These are phyloP conservation scores for Aegilops umbellulata DNA, from an alignment of 176 grass and related monocot species.

Conservation along the genomic window DNA sequence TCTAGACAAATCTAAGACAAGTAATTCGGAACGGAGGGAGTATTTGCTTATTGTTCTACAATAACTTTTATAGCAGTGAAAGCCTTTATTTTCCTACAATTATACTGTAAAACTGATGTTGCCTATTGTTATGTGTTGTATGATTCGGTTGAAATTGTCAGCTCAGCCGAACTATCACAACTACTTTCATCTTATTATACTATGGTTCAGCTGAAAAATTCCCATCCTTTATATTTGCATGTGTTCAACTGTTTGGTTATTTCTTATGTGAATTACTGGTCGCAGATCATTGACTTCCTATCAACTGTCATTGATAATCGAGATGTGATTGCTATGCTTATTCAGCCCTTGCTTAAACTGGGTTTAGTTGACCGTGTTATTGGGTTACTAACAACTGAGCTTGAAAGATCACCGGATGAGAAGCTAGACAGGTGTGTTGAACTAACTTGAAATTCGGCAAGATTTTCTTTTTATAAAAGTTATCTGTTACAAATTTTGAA, in stretches of 20 bases:
- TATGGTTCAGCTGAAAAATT: conserved; percentile 10
- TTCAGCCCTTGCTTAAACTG: conserved; percentile 76
- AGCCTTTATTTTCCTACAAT: not conserved
- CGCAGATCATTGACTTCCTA: conserved; percentile 78
- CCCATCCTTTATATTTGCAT: conserved; percentile 8
- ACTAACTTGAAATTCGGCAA: not conserved
- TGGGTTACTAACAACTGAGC: conserved; percentile 69
- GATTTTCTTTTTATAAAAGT: conserved; percentile 6
- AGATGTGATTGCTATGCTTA: conserved; percentile 56
- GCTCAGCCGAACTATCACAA: not conserved
- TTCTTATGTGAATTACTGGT: conserved; percentile 18
- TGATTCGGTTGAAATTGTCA: conserved; percentile 22
- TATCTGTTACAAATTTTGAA: conserved; percentile 11
- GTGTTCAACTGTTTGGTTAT: not conserved
- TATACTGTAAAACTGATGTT: not conserved
- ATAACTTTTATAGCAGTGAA: not conserved
- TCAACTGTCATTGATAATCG: conserved; percentile 66
- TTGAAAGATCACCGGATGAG: conserved; percentile 58
- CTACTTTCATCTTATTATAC: not conserved
- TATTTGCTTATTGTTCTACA: conserved; percentile 15
- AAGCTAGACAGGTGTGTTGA: conserved; percentile 63
- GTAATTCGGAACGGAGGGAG: no score
- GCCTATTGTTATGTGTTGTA: not conserved
- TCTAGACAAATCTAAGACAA: no score
- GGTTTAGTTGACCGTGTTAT: conserved; percentile 54